These are phyloP conservation scores for Podospora bellae-mahoneyi DNA, from an alignment of 495 filamentous ascomycete genomes.

Conservation along the genomic window DNA sequence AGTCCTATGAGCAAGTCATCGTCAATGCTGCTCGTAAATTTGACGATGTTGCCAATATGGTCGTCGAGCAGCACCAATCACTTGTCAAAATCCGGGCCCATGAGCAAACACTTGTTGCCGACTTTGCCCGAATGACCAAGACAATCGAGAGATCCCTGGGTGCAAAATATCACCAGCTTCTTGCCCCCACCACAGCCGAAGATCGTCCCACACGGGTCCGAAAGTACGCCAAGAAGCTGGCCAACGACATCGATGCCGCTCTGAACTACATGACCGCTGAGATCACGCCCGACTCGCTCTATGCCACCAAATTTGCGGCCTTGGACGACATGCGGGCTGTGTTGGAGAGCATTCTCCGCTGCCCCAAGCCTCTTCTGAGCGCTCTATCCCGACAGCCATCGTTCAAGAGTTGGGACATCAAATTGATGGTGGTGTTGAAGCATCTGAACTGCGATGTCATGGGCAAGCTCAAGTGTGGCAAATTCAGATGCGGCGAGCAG, in stretches of 20 bases:
- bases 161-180: neutral
- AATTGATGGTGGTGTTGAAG: neutral
- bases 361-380: neutral
- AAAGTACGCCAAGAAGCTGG: neutral
- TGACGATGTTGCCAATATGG: neutral
- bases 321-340: neutral
- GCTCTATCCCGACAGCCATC: neutral
- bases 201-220: neutral
- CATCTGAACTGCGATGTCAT: neutral
- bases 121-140: neutral
- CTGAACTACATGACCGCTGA: neutral
- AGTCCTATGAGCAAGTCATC: neutral
- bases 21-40: neutral
- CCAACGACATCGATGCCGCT: neutral
- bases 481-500: neutral
- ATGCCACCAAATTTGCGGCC: neutral
- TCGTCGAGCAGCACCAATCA: neutral
- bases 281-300: neutral
- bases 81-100: neutral
- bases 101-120: neutral
- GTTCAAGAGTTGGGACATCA: neutral
- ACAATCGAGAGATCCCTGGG: neutral
- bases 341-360: neutral
- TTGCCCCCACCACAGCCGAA: neutral
- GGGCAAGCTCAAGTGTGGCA: neutral